Evolutionary conservation across 495 filamentous ascomycete species (phyloP).

Genomic region (Ramalina peruviana): DNA sequence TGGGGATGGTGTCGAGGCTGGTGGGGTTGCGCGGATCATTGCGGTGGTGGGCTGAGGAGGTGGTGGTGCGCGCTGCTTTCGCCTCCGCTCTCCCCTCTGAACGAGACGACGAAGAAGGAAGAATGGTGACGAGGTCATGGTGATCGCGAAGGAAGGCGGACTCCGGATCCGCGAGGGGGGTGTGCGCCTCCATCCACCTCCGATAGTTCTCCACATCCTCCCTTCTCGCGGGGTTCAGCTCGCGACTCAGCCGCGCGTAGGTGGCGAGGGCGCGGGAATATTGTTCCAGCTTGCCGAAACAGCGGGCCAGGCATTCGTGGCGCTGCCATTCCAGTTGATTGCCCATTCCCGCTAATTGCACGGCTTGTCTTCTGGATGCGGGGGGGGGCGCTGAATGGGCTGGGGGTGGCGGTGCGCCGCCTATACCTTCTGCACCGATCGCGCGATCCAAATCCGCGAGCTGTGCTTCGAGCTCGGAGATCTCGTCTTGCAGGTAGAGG

Average conservation of each 20-base stretch:
- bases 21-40: conserved; percentile 19
- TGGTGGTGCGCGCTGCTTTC: background rate
- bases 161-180: conserved; percentile 52
- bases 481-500: conserved; percentile 76
- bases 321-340: conserved; percentile 61
- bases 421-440: conserved; percentile 28
- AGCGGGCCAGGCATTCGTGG: conserved; percentile 52
- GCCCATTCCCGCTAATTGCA: conserved; percentile 45
- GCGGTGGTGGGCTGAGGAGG: background rate
- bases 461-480: conserved; percentile 64
- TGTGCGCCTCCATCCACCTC: conserved; percentile 45
- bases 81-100: background rate
- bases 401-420: too few relatives aligned
- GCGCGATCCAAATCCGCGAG: conserved; percentile 53
- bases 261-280: conserved; percentile 66
- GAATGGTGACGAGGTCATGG: conserved; percentile 51
- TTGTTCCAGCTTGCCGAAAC: conserved; percentile 63
- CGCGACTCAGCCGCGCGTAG: conserved; percentile 46
- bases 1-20: conserved; percentile 20
- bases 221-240: conserved; percentile 37
- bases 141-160: conserved; percentile 50
- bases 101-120: conserved; percentile 18
- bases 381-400: conserved; percentile 17
- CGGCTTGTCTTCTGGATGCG: conserved; percentile 19
- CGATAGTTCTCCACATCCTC: conserved; percentile 51